Conservation (phyloP, 192 early-diverging fungal genomes). For the Backusella sp. region DNA sequence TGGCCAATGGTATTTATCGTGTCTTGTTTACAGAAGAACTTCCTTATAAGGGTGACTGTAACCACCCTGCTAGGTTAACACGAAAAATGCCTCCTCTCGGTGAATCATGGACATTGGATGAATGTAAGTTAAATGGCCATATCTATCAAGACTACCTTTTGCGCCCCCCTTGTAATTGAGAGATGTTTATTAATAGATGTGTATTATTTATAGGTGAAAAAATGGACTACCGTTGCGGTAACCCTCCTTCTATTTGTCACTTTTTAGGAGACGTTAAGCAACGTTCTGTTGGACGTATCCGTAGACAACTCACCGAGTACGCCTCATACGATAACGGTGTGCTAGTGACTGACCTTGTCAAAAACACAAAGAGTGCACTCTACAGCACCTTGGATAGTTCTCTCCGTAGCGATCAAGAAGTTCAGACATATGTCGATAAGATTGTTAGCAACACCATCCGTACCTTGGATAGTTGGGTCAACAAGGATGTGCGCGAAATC, state of each 20-base stretch:
- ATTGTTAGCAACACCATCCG: conserved; percentile 20
- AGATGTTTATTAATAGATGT: neutral
- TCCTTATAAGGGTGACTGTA: conserved; percentile 59
- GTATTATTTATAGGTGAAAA: conserved; percentile 31
- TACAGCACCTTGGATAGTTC: conserved; percentile 16
- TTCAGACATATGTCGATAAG: conserved; percentile 14
- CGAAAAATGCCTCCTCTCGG: conserved; percentile 45
- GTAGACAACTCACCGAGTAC: conserved; percentile 17
- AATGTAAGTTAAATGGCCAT: conserved; percentile 33
- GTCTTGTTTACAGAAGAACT: conserved; percentile 47
- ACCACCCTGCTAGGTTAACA: conserved; percentile 42
- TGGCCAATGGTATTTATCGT: conserved; percentile 37
- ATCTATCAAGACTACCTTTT: neutral
- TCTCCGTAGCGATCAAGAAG: conserved; percentile 22
- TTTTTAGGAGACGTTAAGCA: conserved; percentile 38
- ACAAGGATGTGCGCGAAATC: conserved; percentile 21
- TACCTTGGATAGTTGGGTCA: conserved; percentile 23
- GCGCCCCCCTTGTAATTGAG: neutral
- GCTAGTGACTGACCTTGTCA: conserved; percentile 23
- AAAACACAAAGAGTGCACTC: conserved; percentile 17
- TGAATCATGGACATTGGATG: conserved; percentile 47
- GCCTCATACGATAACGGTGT: conserved; percentile 28
- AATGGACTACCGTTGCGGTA: conserved; percentile 59
- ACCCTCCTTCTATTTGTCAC: conserved; percentile 59
- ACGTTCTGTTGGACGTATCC: conserved; percentile 30